phyloP scores from a whole-genome alignment of 1,284 basidiomycete genomes.

The Sporisorium scitamineum region DNA sequence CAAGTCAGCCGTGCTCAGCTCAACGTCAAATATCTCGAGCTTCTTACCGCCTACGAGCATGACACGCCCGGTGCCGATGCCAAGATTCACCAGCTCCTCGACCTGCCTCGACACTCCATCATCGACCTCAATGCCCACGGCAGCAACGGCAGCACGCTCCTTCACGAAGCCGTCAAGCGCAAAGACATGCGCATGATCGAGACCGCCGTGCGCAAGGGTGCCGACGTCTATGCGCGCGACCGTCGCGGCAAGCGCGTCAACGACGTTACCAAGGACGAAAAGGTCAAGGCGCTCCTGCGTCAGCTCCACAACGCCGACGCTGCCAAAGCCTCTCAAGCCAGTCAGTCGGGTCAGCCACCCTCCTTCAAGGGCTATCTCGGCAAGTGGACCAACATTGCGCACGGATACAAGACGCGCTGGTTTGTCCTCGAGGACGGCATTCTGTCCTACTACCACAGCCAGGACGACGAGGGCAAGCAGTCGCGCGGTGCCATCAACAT shows the following conservation, averaged over 20 bases:
- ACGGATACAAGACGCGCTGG: constrained; percentile 92
- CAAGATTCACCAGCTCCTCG: constrained; percentile 69
- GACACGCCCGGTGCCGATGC: constrained; percentile 71
- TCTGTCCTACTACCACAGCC: constrained; percentile 82
- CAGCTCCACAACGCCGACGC: constrained; percentile 73
- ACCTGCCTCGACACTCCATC: constrained; percentile 46
- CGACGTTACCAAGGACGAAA: constrained; percentile 79
- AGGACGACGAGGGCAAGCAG: constrained; percentile 89
- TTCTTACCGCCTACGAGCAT: constrained; percentile 72
- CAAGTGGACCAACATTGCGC: constrained; percentile 90
- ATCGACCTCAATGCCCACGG: constrained; percentile 62
- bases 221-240: constrained; percentile 90
- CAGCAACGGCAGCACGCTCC: constrained; percentile 73
- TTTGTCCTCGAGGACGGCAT: constrained; percentile 90
- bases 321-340: constrained; percentile 72
- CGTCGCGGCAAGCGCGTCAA: constrained; percentile 80
- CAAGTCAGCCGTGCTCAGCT: constrained; percentile 82
- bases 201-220: constrained; percentile 83
- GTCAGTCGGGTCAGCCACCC: constrained; percentile 54
- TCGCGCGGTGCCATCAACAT: constrained; percentile 90
- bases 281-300: constrained; percentile 83
- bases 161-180: constrained; percentile 87
- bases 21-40: constrained; percentile 80
- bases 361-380: constrained; percentile 71
- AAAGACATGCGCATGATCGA: constrained; percentile 87